Percentiles rank a stretch among this genome's conserved stretches.
Evolutionary conservation across 495 filamentous ascomycete species (phyloP).

Genomic region (Podospora pseudopauciseta): DNA sequence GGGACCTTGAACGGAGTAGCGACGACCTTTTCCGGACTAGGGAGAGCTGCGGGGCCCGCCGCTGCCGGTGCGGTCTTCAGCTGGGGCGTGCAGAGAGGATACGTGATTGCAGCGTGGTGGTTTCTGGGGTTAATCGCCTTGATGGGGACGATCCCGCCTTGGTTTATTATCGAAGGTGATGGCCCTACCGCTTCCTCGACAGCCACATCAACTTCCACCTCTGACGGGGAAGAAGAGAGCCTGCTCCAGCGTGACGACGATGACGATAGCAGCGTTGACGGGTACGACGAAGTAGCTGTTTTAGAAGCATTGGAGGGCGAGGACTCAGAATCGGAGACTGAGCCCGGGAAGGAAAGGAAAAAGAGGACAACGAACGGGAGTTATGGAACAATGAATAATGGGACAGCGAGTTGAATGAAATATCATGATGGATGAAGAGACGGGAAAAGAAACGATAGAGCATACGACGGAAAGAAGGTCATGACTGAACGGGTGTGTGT

Average conservation of each 20-base stretch:
- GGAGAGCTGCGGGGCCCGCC: slow-evolving; percentile 73
- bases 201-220: neutral
- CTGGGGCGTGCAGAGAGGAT: slow-evolving; percentile 65
- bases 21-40: slow-evolving; percentile 72
- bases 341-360: neutral
- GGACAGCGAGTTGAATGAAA: neutral
- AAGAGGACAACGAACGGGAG: neutral
- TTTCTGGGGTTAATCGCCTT: slow-evolving; percentile 55
- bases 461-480: neutral
- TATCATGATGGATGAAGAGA: neutral
- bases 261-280: neutral
- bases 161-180: slow-evolving; percentile 70
- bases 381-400: neutral
- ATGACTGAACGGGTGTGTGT: neutral
- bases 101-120: slow-evolving; percentile 79
- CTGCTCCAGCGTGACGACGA: neutral
- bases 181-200: slow-evolving; percentile 47
- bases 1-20: slow-evolving; percentile 89
- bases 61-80: slow-evolving; percentile 63
- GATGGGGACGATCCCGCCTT: slow-evolving; percentile 62
- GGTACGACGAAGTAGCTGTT: neutral
- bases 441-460: neutral
- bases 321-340: neutral
- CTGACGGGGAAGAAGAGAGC: neutral
- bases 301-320: neutral